Percentiles rank a stretch among this genome's conserved stretches.
Conservation (phyloP, 306 rosid genomes). For the Parietaria judaica region DNA sequence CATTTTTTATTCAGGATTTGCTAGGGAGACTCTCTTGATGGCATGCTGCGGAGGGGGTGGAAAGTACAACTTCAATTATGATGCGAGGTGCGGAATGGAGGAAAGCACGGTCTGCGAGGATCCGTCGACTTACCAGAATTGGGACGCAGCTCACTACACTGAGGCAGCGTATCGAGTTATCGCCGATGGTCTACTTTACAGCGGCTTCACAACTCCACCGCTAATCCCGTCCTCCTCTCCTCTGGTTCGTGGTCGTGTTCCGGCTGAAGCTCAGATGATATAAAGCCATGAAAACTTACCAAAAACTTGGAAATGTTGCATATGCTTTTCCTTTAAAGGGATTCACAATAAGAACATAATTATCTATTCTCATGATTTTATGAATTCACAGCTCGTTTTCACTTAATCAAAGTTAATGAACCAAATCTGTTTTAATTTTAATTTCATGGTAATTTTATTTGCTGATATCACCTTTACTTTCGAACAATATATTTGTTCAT, state of each 20-base stretch:
- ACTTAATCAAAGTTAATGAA: too few species aligned
- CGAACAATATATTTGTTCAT: too few species aligned
- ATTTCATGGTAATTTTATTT: too few species aligned
- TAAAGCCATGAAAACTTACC: too few species aligned
- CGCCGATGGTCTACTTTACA: conserved; percentile 32
- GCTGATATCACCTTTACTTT: too few species aligned
- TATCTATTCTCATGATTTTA: too few species aligned
- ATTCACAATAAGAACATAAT: too few species aligned
- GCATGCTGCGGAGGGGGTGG: conserved; percentile 81
- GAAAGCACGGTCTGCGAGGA: conserved; percentile 37
- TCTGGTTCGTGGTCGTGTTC: not conserved
- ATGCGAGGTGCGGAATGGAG: conserved; percentile 47
- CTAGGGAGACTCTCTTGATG: conserved; percentile 15
- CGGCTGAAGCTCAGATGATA: too few species aligned
- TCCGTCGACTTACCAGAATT: conserved; percentile 39
- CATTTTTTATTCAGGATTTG: conserved; percentile 26
- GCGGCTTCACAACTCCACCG: conserved; percentile 41
- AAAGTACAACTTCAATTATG: conserved; percentile 46
- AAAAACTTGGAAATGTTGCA: too few species aligned
- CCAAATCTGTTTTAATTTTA: too few species aligned
- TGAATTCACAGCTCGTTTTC: too few species aligned
- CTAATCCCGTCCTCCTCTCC: conserved; percentile 3
- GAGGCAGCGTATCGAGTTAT: conserved; percentile 51
- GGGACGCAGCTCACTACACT: conserved; percentile 70
- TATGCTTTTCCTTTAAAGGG: too few species aligned